phyloP scores from a whole-genome alignment of 2,329 filamentous ascomycete genomes.

The Penicillium glabrum region DNA sequence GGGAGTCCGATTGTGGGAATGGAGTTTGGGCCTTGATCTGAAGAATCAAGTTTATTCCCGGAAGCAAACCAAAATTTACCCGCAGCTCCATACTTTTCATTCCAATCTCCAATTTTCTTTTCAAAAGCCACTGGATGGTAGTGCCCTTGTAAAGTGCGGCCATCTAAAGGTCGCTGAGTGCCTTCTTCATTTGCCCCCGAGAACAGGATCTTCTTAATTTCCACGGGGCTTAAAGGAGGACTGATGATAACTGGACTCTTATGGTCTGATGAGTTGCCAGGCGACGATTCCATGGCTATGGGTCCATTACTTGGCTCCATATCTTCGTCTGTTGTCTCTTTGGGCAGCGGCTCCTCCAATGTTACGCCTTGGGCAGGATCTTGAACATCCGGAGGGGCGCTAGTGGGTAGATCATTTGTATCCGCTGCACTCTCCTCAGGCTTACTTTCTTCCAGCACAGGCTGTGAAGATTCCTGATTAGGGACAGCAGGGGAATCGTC shows the following conservation, averaged over 20 bases:
- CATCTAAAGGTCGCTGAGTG: slow-evolving; percentile 3
- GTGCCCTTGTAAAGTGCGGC: slow-evolving; percentile 40
- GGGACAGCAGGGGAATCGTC: slow-evolving; percentile 12
- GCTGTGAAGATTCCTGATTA: slow-evolving; percentile 13
- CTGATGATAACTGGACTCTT: slow-evolving; percentile 36
- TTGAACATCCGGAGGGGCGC: neutral
- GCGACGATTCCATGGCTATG: slow-evolving; percentile 2
- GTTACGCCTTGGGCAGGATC: neutral
- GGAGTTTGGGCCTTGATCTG: slow-evolving; percentile 13
- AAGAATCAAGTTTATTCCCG: slow-evolving; percentile 3
- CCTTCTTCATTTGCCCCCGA: slow-evolving; percentile 14
- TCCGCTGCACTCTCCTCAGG: slow-evolving; percentile 10
- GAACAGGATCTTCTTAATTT: slow-evolving; percentile 49
- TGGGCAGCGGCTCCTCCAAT: neutral
- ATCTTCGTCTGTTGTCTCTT: neutral
- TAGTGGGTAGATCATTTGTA: slow-evolving; percentile 2
- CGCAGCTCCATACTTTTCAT: slow-evolving; percentile 54
- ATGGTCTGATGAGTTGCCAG: slow-evolving; percentile 15
- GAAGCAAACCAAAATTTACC: slow-evolving; percentile 47
- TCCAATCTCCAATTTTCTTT: slow-evolving; percentile 47
- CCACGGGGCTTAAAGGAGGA: slow-evolving; percentile 41
- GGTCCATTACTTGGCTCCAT: slow-evolving; percentile 1
- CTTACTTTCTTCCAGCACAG: slow-evolving; percentile 9
- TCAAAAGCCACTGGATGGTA: slow-evolving; percentile 56
- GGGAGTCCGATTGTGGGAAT: slow-evolving; percentile 44